Evolutionary conservation across 106 monocot genomes (phyloP).

Genomic region (Platanthera guangdongensis): DNA sequence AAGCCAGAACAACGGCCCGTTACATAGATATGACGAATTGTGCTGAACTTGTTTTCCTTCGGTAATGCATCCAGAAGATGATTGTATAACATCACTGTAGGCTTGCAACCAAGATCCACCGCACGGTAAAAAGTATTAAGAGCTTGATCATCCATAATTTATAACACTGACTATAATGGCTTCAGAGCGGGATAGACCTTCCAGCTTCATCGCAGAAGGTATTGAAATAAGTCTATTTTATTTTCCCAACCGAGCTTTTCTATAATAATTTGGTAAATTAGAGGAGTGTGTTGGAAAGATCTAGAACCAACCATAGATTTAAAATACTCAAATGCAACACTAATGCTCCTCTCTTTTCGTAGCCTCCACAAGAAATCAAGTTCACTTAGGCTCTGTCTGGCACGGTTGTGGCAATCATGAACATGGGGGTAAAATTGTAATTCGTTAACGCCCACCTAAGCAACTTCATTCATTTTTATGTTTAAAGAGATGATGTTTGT

Average conservation of each 20-base stretch:
- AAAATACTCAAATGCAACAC: constrained; percentile 37
- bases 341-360: constrained; percentile 11
- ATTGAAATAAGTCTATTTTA: constrained; percentile 47
- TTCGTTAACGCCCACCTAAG: no score
- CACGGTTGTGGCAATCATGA: no score
- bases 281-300: constrained; percentile 39
- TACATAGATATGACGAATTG: constrained; percentile 39
- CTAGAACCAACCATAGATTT: constrained; percentile 24
- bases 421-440: no score
- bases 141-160: constrained; percentile 21
- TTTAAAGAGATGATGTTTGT: no score
- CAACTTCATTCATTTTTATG: no score
- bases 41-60: constrained; percentile 34
- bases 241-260: constrained; percentile 33
- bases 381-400: constrained; percentile 8
- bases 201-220: constrained; percentile 64
- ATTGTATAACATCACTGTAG: constrained; percentile 61
- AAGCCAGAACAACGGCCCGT: no score
- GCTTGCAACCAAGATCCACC: constrained; percentile 46
- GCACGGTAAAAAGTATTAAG: constrained; percentile 69
- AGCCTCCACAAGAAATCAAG: constrained; percentile 29
- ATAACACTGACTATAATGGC: constrained; percentile 35
- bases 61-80: constrained; percentile 66
- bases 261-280: constrained; percentile 40
- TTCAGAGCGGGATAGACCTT: constrained; percentile 49